Evolutionary conservation across 768 basidiomycete species (phyloP), one percentile per base, ranked within the genome.

Genomic region (Rubroboletus satanas): DNA sequence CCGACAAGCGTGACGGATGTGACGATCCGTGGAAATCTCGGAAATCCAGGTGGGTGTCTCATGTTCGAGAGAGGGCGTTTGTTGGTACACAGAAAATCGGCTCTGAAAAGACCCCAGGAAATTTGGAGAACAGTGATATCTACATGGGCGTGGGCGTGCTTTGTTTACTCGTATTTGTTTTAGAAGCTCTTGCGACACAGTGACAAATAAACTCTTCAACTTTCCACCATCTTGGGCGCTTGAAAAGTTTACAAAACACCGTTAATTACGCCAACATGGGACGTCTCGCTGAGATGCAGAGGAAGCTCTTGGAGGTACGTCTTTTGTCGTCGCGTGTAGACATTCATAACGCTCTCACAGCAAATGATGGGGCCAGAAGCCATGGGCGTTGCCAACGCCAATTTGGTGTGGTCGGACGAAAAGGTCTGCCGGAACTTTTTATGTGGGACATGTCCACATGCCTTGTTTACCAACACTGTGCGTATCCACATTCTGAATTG

Each of bases 281-380:
- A 65, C 83, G 92, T 45, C 83, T 98, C 53, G 95, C 95, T 56
- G 95, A 98, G 73, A 92, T 93, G 91, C 95, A 98, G 77, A 84
- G 94, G 61, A 97, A 93, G 88, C 90, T 98, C 73, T 71, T 83
- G 49, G 78, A 83, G 74, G 82, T 79, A 61, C n/a, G 73, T 77
- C 53, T 79, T 77, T 77, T 72, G 17, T 37, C 48, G 18, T 2
- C 44, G 52, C 51, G 9, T 41, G 53, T 18, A 28, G 9, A 42
- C 35, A 28, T 23, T 47, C 15, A 39, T 62, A 45, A 59, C 29
- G 32, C 33, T 17, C 43, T 56, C 56, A 49, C 59, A 97, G 95
- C 95, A 97, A 95, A 97, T 96, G 93, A 98, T 98, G 95, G 96
- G 93, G n/a, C 90, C 96, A 44, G 96, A 99, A 75, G 94, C 97